Base-by-base conservation (phyloP, 352 stramenopile genomes). In the Globisporangium viniferum region DNA sequence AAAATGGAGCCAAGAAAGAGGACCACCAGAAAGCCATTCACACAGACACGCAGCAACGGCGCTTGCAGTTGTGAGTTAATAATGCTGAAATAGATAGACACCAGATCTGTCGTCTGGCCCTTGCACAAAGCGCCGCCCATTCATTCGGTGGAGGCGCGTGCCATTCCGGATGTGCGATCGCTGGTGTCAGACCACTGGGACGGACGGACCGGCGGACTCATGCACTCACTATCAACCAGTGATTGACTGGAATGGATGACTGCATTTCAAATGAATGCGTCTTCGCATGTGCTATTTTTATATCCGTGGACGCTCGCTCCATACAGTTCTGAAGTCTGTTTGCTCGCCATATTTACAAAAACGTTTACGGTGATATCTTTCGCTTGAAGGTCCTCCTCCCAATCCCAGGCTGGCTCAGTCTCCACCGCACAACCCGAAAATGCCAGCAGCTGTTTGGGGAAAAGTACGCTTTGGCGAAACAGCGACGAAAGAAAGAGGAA, bases 401-500 rank as follows among this genome's bases (percentile, higher is more conserved):
- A 31, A 46, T 22, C 44, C 7, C 18, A 51, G 44, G 18, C 44
- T 51, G 49, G 24, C 20, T 22, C 22, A 41, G 36, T 57, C 59
- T 65, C 59, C 60, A 58, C 46, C 60, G 20, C 60, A 66, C 60
- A 66, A 24, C 44, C 18, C 44, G 44, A 51, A 51, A 65, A 62
- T 46, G 29, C 55, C 31, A 61, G 33, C 56, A 24, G 24, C 29
- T 31, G 24, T n/a, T 36, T 39, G 8, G 9, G 33, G 3, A 62
- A 62, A 33, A 62, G 56, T n/a, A 12, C 56, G 46, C 29, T 60
- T 44, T 44, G 20, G 4, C 56, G 31, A 62, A 51, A 51, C 44
- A 51, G 6, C 35, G 56, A 54, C 10, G 48, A 15, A 29, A 20
- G 48, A 15, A 29, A 20, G 22, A 55, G 22, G 39, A 68, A 68